Conservation (phyloP, 2,329 filamentous ascomycete genomes). For the Penicillium glabrum region DNA sequence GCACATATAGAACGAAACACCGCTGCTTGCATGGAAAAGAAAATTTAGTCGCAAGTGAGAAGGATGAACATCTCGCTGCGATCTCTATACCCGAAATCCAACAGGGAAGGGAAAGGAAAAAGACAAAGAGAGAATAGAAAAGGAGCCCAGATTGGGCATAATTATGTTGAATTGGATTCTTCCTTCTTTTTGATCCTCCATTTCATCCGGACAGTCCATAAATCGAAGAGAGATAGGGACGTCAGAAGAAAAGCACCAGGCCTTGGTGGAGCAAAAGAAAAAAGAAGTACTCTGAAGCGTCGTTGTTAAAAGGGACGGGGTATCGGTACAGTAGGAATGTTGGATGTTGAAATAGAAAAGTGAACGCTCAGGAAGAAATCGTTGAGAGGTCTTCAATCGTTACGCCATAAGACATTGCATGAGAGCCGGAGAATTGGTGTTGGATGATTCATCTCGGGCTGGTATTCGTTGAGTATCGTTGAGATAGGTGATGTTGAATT, state of each 20-base stretch:
- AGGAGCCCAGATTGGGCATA: constrained; percentile 1
- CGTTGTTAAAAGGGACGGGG: constrained; percentile 33
- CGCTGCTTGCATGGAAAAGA: constrained; percentile 6
- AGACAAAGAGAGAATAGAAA: constrained; percentile 4
- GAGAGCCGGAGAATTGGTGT: constrained; percentile 22
- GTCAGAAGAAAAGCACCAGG: constrained; percentile 23
- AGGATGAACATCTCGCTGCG: constrained; percentile 4
- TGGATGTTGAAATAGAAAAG: constrained; percentile 39
- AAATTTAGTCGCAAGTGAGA: background rate
- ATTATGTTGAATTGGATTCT: constrained; percentile 26
- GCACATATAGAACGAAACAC: constrained; percentile 1
- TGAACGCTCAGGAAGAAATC: constrained; percentile 41
- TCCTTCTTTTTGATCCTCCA: constrained; percentile 11
- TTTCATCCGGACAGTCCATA: constrained; percentile 10
- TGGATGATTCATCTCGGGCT: constrained; percentile 21
- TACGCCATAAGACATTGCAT: constrained; percentile 39
- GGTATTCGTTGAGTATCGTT: constrained; percentile 33
- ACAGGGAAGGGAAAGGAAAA: background rate
- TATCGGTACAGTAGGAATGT: constrained; percentile 33
- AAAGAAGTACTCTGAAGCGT: constrained; percentile 20
- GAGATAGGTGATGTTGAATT: constrained; percentile 41
- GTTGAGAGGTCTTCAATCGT: constrained; percentile 44
- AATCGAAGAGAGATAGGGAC: constrained; percentile 5
- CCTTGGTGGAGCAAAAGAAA: constrained; percentile 10
- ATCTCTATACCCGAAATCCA: constrained; percentile 16